Percentiles rank a stretch among this genome's conserved stretches.
Evolutionary conservation across 1,284 basidiomycete genomes (phyloP).

Genomic region (Ceratorhiza oryzae-sativae): DNA sequence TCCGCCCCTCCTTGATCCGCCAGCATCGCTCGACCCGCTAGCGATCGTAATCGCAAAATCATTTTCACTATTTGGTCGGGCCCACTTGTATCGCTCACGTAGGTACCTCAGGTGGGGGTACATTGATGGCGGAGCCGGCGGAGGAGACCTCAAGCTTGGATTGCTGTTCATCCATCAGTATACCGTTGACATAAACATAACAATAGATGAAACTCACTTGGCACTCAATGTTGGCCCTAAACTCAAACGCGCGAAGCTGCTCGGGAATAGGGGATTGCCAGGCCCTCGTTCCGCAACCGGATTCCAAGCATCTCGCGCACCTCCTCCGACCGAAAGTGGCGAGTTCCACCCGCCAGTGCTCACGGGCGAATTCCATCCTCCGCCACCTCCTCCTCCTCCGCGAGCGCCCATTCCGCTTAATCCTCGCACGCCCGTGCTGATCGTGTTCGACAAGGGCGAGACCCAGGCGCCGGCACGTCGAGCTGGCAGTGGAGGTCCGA

Average conservation of each 20-base stretch:
- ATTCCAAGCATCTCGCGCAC: slow-evolving; percentile 28
- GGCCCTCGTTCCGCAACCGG: slow-evolving; percentile 41
- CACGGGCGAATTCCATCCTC: slow-evolving; percentile 23
- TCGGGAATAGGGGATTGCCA: slow-evolving; percentile 43
- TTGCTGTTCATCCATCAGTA: slow-evolving; percentile 25
- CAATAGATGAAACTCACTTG: slow-evolving; percentile 36
- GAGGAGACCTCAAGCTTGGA: slow-evolving; percentile 38
- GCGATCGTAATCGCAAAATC: slow-evolving; percentile 44
- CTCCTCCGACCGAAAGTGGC: neutral
- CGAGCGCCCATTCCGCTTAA: slow-evolving; percentile 21
- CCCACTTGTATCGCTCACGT: slow-evolving; percentile 31
- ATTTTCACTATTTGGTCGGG: slow-evolving; percentile 25
- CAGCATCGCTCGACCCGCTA: slow-evolving; percentile 42
- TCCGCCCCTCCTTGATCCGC: neutral
- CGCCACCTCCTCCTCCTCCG: neutral
- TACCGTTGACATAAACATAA: neutral
- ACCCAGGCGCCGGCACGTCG: neutral
- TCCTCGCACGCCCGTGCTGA: slow-evolving; percentile 3
- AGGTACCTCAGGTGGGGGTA: slow-evolving; percentile 15
- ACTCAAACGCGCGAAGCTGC: slow-evolving; percentile 43
- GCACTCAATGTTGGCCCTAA: slow-evolving; percentile 43
- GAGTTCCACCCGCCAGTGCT: slow-evolving; percentile 23
- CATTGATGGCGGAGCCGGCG: slow-evolving; percentile 31
- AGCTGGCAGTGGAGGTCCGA: neutral
- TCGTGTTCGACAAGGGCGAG: slow-evolving; percentile 18